Evolutionary conservation across 805 yeast genomes (phyloP), one percentile per base, ranked within the genome.

Genomic region (Metahyphopichia silvanorum): DNA sequence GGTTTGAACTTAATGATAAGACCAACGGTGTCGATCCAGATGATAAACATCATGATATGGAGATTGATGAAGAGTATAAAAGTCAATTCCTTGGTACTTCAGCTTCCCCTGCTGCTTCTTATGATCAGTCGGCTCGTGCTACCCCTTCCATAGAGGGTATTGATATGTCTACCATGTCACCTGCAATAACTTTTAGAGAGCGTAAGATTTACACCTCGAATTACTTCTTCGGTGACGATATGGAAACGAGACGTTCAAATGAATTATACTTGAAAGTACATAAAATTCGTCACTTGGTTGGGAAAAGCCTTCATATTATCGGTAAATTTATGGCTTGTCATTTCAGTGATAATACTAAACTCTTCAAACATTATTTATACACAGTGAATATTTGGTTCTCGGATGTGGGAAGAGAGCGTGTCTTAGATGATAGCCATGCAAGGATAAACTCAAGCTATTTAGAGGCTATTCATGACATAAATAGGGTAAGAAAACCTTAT

Each of bases 311-410:
- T 34, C 95, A 85, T 48, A 62, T 64, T 4, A 53, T 85, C 4
- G 73, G 68, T 34, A 46, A 56, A 6, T 72, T 69, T 41, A 55
- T 87, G 35, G 46, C 57, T 5, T 53, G 63, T 1, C 58, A 74
- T 31, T 71, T 71, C 27, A 78, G 74, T 25, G 87, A 85, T 38
- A 82, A 86, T 39, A 74, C 83, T 6, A 73, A 75, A 9, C 51
- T 83, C 5, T 72, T 80, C 50, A 77, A 77, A 39, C 74, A 77
- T 28, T 67, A 82, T 21, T 57, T 87, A 20, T 75, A 77, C 47
- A 79, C 82, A 3, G 51, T 82, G 27, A 77, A 82, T 40, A 76
- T 82, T 5, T 93, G 94, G 86, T 80, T 82, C 44, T 68, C 82
- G 16, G 93, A 87, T 49, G 82, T 82, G 16, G 95, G 95, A 2